These are phyloP conservation scores for Pseudonitzschia multiseries DNA, from an alignment of 108 stramenopile genomes.

Conservation along the genomic window DNA sequence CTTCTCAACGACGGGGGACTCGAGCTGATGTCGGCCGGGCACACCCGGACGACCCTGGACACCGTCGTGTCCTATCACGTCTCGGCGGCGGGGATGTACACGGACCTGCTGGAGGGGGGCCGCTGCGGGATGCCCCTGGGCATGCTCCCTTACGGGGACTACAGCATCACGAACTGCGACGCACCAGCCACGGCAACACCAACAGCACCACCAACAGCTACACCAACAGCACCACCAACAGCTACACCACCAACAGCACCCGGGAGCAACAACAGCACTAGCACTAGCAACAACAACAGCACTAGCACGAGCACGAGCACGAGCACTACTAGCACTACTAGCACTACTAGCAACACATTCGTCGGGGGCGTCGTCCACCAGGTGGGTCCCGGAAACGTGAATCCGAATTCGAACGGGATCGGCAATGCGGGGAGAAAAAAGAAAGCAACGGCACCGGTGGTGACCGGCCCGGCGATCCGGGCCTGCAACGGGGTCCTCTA, in stretches of 20 bases:
- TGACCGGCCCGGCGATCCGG: background rate
- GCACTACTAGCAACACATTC: too few relatives aligned
- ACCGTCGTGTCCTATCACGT: background rate
- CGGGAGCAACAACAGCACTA: too few relatives aligned
- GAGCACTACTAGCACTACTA: too few relatives aligned
- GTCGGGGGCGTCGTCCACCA: background rate
- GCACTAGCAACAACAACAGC: too few relatives aligned
- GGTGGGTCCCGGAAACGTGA: background rate
- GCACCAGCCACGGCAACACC: too few relatives aligned
- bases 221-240: too few relatives aligned
- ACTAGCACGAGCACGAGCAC: too few relatives aligned
- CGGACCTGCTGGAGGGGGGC: background rate
- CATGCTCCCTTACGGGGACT: background rate
- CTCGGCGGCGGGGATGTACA: background rate
- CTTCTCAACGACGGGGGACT: background rate
- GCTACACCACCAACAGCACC: too few relatives aligned
- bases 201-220: too few relatives aligned
- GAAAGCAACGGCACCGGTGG: background rate
- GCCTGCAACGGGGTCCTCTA: background rate
- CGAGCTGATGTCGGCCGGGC: background rate
- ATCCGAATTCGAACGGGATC: too few relatives aligned
- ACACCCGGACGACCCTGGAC: background rate
- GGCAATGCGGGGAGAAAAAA: too few relatives aligned
- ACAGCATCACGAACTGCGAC: background rate
- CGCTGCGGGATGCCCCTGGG: background rate